These are phyloP conservation scores for Lizonia empirigonia DNA, from an alignment of 2,329 filamentous ascomycete species.

Conservation along the genomic window DNA sequence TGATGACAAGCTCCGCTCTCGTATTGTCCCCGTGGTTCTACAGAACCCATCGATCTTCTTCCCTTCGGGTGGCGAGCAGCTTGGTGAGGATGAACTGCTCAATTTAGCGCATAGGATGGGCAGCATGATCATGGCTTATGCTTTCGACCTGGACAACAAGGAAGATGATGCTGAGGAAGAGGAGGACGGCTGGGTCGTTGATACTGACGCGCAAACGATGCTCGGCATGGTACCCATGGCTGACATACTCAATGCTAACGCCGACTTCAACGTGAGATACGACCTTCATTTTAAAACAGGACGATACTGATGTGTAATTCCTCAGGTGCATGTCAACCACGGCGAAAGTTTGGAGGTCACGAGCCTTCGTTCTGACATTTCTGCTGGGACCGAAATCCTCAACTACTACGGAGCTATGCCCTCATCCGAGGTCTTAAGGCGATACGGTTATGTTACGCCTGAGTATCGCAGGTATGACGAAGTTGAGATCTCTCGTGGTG, in stretches of 20 bases:
- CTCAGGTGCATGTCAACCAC: conserved; percentile 30
- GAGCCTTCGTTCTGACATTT: conserved; percentile 19
- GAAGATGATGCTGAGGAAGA: conserved; percentile 26
- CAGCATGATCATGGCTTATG: conserved; percentile 33
- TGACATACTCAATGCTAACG: conserved; percentile 32
- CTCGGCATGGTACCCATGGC: conserved; percentile 37
- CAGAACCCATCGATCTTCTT: conserved; percentile 21
- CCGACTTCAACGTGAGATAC: conserved; percentile 33
- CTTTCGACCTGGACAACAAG: conserved; percentile 29
- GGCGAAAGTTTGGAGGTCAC: conserved; percentile 27
- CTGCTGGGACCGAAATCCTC: conserved; percentile 25
- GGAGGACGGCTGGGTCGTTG: conserved; percentile 33
- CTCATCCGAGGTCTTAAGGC: conserved; percentile 28
- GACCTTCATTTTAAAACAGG: too few species aligned
- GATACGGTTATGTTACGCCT: conserved; percentile 31
- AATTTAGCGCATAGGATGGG: conserved; percentile 29
- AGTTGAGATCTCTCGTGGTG: conserved; percentile 23
- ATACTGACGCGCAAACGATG: conserved; percentile 29
- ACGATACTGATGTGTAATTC: too few species aligned
- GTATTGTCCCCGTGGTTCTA: conserved; percentile 23
- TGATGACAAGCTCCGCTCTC: conserved; percentile 23
- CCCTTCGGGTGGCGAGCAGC: background rate
- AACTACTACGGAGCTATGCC: conserved; percentile 35
- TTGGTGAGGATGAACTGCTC: conserved; percentile 23
- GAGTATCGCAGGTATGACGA: conserved; percentile 30